A percentile compares a stretch with the other conserved stretches of the same genome.
Conservation (phyloP, 164 flowering plant genomes). For the Sedum album region DNA sequence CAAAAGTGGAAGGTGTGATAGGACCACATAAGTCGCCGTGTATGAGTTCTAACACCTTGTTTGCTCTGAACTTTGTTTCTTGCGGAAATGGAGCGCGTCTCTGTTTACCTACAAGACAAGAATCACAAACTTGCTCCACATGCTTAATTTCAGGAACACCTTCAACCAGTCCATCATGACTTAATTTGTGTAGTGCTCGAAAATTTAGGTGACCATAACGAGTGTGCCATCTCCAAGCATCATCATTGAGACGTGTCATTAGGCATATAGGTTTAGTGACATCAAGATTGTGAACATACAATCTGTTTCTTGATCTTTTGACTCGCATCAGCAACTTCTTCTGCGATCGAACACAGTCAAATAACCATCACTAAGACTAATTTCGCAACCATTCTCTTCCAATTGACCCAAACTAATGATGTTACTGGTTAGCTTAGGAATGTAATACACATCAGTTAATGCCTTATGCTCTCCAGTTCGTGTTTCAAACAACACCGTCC, state of each 20-base stretch:
- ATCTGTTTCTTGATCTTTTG: neutral
- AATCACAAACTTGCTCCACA: neutral
- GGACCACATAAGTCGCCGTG: neutral
- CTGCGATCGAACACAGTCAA: no score
- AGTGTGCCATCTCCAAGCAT: neutral
- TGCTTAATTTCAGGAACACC: neutral
- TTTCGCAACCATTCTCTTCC: no score
- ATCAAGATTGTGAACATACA: neutral
- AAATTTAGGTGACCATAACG: no score
- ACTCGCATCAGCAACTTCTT: no score
- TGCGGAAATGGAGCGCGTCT: neutral
- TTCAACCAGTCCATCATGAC: neutral
- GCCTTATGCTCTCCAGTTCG: no score
- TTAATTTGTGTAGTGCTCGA: neutral
- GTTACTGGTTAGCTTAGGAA: no score
- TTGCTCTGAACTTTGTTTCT: neutral
- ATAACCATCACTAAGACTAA: no score
- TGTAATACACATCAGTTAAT: no score
- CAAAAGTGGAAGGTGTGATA: neutral
- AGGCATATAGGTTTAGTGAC: neutral
- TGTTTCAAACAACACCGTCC: no score
- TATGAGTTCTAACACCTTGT: neutral
- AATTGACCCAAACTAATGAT: no score
- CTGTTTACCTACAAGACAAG: neutral
- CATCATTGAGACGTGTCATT: neutral